These are phyloP conservation scores for Miscanthus sacchariflorus DNA, from an alignment of 202 grass and related monocot species.

Conservation along the genomic window DNA sequence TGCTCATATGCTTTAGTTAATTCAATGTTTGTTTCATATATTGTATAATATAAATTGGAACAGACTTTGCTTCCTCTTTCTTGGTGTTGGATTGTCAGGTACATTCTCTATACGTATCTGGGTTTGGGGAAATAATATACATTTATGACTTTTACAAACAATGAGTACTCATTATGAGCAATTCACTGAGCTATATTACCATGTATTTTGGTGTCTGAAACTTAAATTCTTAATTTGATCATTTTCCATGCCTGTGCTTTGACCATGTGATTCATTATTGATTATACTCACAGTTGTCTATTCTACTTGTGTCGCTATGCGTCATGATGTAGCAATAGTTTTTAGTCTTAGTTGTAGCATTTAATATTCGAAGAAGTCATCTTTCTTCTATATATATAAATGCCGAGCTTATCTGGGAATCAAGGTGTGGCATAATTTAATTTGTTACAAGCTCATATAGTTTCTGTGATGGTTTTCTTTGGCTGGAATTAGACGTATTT, in stretches of 20 bases:
- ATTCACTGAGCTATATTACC: background rate
- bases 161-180: background rate
- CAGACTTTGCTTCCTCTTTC: background rate
- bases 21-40: conserved; percentile 18
- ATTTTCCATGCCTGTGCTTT: conserved; percentile 21
- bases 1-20: conserved; percentile 19
- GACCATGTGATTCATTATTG: conserved; percentile 21
- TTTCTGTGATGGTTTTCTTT: conserved; percentile 18
- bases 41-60: background rate
- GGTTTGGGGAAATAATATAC: conserved; percentile 1
- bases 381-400: conserved; percentile 9
- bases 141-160: background rate
- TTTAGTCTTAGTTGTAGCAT: background rate
- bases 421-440: background rate
- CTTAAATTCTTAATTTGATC: conserved; percentile 2
- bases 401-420: conserved; percentile 8
- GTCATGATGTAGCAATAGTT: conserved; percentile 24
- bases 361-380: background rate
- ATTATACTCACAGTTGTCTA: background rate
- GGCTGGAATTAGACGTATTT: background rate
- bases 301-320: background rate
- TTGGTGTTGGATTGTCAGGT: background rate
- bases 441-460: conserved; percentile 3
- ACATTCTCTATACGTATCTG: background rate
- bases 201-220: conserved; percentile 7